Percentiles rank a stretch among this genome's conserved stretches.
Evolutionary conservation across 108 stramenopile species (phyloP).

Genomic region (Phaeodactylum tricornutum): DNA sequence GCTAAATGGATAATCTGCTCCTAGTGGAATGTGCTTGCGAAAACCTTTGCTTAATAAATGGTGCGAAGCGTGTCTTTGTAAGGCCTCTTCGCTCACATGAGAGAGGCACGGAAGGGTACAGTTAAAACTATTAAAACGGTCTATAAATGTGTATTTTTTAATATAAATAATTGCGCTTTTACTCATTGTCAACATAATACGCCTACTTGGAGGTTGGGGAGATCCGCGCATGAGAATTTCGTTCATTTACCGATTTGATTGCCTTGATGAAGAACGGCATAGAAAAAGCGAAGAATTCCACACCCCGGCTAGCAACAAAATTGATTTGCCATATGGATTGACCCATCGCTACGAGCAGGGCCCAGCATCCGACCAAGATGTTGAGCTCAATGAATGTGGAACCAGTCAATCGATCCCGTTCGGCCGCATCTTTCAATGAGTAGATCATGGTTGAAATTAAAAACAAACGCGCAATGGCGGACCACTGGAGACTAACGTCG

Average conservation of each 20-base stretch:
- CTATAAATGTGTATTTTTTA: too few species aligned
- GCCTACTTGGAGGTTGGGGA: too few species aligned
- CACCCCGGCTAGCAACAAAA: slow-evolving; percentile 4
- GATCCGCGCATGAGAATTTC: too few species aligned
- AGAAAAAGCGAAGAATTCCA: slow-evolving; percentile 5
- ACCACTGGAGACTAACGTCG: slow-evolving; percentile 7
- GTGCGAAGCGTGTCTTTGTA: too few species aligned
- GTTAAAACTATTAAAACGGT: too few species aligned
- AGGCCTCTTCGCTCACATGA: too few species aligned
- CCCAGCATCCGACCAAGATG: slow-evolving; percentile 16
- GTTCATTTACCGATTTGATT: slow-evolving; percentile 5
- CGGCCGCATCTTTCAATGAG: slow-evolving; percentile 57
- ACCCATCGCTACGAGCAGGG: slow-evolving; percentile 5
- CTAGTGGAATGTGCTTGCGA: too few species aligned
- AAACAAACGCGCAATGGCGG: slow-evolving; percentile 24
- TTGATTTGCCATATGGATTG: slow-evolving; percentile 4
- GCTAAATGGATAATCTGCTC: neutral
- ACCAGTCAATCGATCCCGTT: slow-evolving; percentile 46
- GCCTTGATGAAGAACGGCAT: slow-evolving; percentile 7
- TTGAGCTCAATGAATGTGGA: slow-evolving; percentile 65
- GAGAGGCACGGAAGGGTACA: too few species aligned
- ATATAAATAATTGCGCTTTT: too few species aligned
- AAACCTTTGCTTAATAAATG: too few species aligned
- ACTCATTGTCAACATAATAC: too few species aligned
- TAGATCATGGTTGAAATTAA: slow-evolving; percentile 34